Evolutionary conservation across 2,329 filamentous ascomycete genomes (phyloP), one percentile per base, ranked within the genome.

Genomic region (Arachnomyces sp.): DNA sequence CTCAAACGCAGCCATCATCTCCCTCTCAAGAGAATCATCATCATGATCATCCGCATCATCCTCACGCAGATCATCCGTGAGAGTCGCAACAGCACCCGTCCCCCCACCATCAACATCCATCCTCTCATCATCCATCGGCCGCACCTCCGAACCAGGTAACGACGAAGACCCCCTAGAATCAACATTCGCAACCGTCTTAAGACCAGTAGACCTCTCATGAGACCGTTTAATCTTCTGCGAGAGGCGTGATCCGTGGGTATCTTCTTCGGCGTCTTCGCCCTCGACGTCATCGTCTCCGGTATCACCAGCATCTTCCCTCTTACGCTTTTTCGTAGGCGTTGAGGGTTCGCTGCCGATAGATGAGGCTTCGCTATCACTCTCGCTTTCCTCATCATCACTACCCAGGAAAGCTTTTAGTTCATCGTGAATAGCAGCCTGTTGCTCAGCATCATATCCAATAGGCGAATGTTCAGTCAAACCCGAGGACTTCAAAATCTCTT

Each of bases 351-450:
- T 40, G 11, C 37, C 15, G 12, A 64, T 17, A 45, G 39, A 34
- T 13, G 48, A 49, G 12, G 47, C 30, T 20, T 45, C 37, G 37
- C 36, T 35, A 7, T 43, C 38, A 20, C 38, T 25, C 16, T 44
- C 42, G 14, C 32, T 39, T 11, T 41, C 42, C 11, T 33, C 28
- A 29, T 31, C 49, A 28, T 35, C 44, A 40, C 34, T 41, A 43
- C 9, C 54, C 50, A 92, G 65, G 49, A 92, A 89, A 34, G 86
- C 84, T 11, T 76, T 77, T 7, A 93, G 66, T 53, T 93, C 87
- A 43, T 83, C 79, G 48, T 87, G 80, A 2, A 76, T 73, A 7
- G 66, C 71, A 3, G 68, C 74, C 70, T 79, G 81, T 54, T 84
- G 73, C 40, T 82, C 77, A 11, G 66, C 72, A 38, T 79, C 73